Percentiles rank a stretch among this genome's conserved stretches.
These are phyloP conservation scores for Penicillium daleae DNA, from an alignment of 495 filamentous ascomycete species.

Conservation along the genomic window DNA sequence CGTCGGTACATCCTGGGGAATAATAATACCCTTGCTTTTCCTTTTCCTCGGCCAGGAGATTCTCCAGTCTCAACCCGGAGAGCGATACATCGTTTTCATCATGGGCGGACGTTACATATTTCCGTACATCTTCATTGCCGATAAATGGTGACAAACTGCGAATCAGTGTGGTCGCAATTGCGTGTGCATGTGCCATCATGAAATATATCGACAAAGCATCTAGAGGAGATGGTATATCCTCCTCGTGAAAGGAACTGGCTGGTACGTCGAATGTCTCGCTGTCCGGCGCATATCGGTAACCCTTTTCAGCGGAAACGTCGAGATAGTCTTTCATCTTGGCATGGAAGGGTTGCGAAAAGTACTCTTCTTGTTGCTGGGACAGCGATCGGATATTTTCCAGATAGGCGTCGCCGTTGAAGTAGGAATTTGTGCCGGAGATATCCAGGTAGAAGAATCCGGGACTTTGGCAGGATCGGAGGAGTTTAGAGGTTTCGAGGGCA, in stretches of 20 bases:
- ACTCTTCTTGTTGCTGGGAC: not conserved
- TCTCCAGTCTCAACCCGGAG: not conserved
- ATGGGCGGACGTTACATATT: not conserved
- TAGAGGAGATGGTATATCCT: not conserved
- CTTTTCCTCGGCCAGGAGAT: not conserved
- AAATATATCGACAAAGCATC: not conserved
- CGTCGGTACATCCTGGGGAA: not conserved
- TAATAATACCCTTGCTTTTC: not conserved
- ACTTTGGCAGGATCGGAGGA: slow-evolving; percentile 5
- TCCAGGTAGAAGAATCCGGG: slow-evolving; percentile 8
- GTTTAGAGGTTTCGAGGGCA: slow-evolving; percentile 6
- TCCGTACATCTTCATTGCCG: slow-evolving; percentile 6
- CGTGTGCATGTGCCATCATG: not conserved
- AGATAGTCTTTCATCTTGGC: slow-evolving; percentile 3
- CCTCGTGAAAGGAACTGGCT: not conserved
- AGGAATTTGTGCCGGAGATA: not conserved
- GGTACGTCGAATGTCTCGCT: not conserved
- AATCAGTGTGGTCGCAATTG: not conserved
- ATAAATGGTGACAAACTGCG: slow-evolving; percentile 2
- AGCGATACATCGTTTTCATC: not conserved
- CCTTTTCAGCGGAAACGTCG: not conserved
- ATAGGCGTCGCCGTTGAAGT: slow-evolving; percentile 6
- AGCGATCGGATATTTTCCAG: not conserved
- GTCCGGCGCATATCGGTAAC: slow-evolving; percentile 1
- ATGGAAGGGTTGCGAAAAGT: not conserved